phyloP scores from a whole-genome alignment of 2,329 filamentous ascomycete species.

The Colletotrichum chrysophilum region DNA sequence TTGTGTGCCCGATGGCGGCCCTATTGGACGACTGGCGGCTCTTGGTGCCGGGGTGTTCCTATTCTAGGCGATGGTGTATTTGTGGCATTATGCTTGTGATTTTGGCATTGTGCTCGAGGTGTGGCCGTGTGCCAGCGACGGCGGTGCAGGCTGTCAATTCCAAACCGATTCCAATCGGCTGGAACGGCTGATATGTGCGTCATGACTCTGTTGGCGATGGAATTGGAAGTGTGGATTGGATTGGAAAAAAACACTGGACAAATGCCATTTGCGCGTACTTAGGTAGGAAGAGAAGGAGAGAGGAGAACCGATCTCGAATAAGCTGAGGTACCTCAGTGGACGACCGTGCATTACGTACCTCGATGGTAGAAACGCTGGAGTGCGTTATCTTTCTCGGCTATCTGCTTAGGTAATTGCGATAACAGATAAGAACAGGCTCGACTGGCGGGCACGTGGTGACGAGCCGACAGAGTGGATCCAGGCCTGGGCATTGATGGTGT shows the following conservation, averaged over 20 bases:
- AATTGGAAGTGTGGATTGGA: not conserved
- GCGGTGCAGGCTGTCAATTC: not conserved
- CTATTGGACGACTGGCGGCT: not conserved
- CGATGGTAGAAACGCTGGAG: not conserved
- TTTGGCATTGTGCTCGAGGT: not conserved
- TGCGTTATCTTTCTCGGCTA: not conserved
- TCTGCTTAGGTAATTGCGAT: not conserved
- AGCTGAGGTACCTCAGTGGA: not conserved
- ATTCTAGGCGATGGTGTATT: not conserved
- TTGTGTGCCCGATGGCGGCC: slow-evolving; percentile 17
- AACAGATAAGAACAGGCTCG: accelerated
- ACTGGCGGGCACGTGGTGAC: not conserved
- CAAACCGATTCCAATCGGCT: not conserved
- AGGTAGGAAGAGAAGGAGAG: not conserved
- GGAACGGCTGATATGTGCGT: not conserved
- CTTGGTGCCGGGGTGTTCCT: not conserved
- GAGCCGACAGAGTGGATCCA: not conserved
- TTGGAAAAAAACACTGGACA: not conserved
- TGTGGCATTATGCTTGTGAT: slow-evolving; percentile 5
- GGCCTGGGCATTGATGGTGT: not conserved
- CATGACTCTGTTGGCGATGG: not conserved
- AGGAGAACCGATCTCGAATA: not conserved
- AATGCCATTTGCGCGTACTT: not conserved
- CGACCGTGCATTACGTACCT: not conserved
- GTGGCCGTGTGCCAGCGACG: not conserved